Evolutionary conservation across 305 asterid genomes (phyloP), one percentile per base, ranked within the genome.

Genomic region (Fraxinus sp.): DNA sequence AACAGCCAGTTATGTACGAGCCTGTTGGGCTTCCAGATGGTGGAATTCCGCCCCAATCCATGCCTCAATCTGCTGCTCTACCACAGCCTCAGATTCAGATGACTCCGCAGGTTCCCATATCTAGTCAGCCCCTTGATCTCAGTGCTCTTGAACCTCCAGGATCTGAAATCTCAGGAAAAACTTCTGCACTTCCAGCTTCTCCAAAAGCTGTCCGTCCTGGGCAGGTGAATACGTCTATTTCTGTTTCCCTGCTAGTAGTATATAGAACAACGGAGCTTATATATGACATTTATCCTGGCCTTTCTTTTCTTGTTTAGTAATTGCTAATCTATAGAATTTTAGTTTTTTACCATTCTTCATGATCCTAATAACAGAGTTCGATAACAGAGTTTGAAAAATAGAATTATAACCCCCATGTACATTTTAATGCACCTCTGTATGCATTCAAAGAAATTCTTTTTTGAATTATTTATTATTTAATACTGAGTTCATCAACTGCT

Each of bases 151-250:
- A 95, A 90, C 90, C 83, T 89, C 91, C 97, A 35, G 98, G 98
- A 75, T 88, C 97, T 49, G 87, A 72, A 79, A 77, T 85, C 13
- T 83, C 97, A 77, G 92, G 91, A 80, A 89, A 85, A 85, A 80
- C 88, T 79, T 84, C 89, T 83, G 91, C 91, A 46, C 94, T 85
- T 36, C 84, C 98, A 11, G 88, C 90, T 90, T 92, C 99, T 88
- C 98, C 98, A 77, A 95, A 84, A 89, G 89, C 98, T 83, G 98
- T 95, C 80, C 99, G 98, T 72, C 99, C 98, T 82, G 99, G 99
- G 57, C 98, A 91, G 95, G 99, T 95, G 85, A 76, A 82, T 83
- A 18, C 72, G 46, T 84, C 74, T 52, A 75, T 52, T 75, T 75
- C 41, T 68, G 75, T 35, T 79, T 64, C 68, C 77, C 66, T 79